Evolutionary conservation across 352 stramenopile genomes (phyloP).

Genomic region (Phytophthora sp.): DNA sequence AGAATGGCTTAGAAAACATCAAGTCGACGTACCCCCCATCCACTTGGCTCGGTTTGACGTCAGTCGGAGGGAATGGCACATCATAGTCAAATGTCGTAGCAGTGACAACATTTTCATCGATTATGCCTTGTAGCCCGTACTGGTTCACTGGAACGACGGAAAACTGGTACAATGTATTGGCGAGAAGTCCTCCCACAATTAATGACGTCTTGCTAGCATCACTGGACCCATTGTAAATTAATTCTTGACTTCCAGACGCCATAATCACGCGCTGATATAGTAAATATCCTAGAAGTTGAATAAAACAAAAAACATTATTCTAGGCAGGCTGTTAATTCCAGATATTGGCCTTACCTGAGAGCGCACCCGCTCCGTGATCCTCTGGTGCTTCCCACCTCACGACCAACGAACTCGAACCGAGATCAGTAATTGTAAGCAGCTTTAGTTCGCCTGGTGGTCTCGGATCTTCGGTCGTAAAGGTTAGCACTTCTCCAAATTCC

Average conservation of each 20-base stretch:
- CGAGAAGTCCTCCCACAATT: constrained; percentile 31
- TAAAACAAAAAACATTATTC: background rate
- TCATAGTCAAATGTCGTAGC: constrained; percentile 20
- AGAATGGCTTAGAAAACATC: constrained; percentile 18
- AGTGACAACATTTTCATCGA: constrained; percentile 23
- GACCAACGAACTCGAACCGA: constrained; percentile 34
- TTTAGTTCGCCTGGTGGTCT: constrained; percentile 23
- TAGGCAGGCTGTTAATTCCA: too few relatives aligned
- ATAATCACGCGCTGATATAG: constrained; percentile 21
- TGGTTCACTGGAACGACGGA: constrained; percentile 49
- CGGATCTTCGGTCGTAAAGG: constrained; percentile 33
- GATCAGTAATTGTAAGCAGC: constrained; percentile 14
- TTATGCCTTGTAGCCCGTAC: constrained; percentile 36
- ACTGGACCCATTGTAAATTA: constrained; percentile 37
- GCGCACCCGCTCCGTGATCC: constrained; percentile 45
- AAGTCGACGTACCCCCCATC: constrained; percentile 43
- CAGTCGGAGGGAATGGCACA: constrained; percentile 28
- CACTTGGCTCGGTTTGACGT: constrained; percentile 19
- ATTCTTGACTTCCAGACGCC: background rate
- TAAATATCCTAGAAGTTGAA: constrained; percentile 34
- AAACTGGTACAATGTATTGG: constrained; percentile 42
- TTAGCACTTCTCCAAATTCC: constrained; percentile 20
- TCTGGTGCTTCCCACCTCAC: constrained; percentile 44
- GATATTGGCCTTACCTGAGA: constrained; percentile 41
- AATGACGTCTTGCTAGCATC: constrained; percentile 20